Evolutionary conservation across 768 basidiomycete genomes (phyloP), one percentile per base, ranked within the genome.

Genomic region (Hericium rajendrae): DNA sequence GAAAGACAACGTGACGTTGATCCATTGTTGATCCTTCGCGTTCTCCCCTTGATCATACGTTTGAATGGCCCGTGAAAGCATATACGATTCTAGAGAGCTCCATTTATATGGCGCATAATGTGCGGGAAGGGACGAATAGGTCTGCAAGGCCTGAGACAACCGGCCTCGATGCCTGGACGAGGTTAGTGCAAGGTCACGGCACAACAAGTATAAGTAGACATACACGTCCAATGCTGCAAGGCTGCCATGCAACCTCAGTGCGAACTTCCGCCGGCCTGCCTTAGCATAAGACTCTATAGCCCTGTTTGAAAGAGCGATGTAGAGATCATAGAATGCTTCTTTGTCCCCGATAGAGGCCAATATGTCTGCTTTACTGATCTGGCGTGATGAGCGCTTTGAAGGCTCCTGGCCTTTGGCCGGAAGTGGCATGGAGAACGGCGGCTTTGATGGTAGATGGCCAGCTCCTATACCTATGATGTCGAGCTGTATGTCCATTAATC

Each of bases 201-300:
- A 32, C 32, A 32, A 32, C 32, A 32, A 32, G 32, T 8, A 32
- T 26, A 26, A 51, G 48, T 16, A 48, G n/a, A 73, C 92, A 61
- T 73, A 97, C 95, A 86, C 70, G 62, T 97, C 94, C 39, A 98
- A 78, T 15, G 88, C 90, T 3, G 94, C 95, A 15, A 97, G 75
- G 64, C 80, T 85, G 2, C 89, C 91, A 60, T 94, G 89, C 51
- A 97, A 71, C 63, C 87, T 88, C 38, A 94, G 72, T 10, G 92
- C 93, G 66, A 88, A 91, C 65, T 95, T 88, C 51, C 85, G 78
- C 48, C 94, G 82, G 16, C 85, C 87, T n/a, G 87, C 86, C 61
- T 81, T 85, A 52, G 83, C 85, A 64, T 92, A 97, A 60, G 86
- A 78, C 50, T 91, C 88, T 56, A 97, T 88, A 5, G 92, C 85